These are phyloP conservation scores for Aspergillus calidoustus DNA, from an alignment of 2,329 filamentous ascomycete species.

Conservation along the genomic window DNA sequence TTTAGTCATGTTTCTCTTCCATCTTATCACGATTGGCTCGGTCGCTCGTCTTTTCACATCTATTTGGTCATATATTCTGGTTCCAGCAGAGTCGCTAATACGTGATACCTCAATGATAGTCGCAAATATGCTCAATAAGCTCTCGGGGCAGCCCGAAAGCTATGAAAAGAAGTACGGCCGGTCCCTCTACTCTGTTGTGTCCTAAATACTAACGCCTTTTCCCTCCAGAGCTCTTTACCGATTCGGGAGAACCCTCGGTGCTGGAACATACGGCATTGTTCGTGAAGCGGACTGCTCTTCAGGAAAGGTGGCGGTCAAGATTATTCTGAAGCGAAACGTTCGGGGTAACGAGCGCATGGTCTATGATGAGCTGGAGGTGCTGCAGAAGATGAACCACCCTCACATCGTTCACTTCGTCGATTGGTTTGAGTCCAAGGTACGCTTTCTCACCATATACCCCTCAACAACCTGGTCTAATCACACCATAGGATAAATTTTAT, in stretches of 20 bases:
- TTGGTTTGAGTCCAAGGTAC: conserved; percentile 97
- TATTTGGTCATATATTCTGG: background rate
- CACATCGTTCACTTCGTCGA: conserved; percentile 98
- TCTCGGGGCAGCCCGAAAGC: conserved; percentile 94
- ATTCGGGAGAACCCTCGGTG: conserved; percentile 91
- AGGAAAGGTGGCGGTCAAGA: conserved; percentile 92
- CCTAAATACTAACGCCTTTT: conserved; percentile 17
- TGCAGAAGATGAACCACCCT: conserved; percentile 87
- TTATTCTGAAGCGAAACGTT: conserved; percentile 99
- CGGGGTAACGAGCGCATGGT: conserved; percentile 99
- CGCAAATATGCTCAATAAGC: conserved; percentile 89
- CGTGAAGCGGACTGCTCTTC: conserved; percentile 85
- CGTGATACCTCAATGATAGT: conserved; percentile 57
- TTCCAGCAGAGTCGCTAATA: conserved; percentile 10
- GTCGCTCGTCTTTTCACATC: background rate
- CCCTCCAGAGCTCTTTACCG: conserved; percentile 75
- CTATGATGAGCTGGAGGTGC: conserved; percentile 92
- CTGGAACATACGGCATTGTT: conserved; percentile 97
- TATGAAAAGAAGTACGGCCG: conserved; percentile 90
- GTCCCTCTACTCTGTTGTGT: conserved; percentile 11
- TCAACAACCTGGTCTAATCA: conserved; percentile 16
- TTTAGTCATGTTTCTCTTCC: conserved; percentile 1
- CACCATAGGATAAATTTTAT: conserved; percentile 91
- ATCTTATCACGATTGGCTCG: background rate
- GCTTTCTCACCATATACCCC: conserved; percentile 30